These are phyloP conservation scores for bread wheat (Triticum aestivum) DNA, from an alignment of 176 grass and related monocot species.

Conservation along the genomic window IWGSC_CS_RefSeq_v2.1 NC_057808.1:529238153-529238652, in stretches of 20 bases:
- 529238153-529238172: conserved; percentile 74
- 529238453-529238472: conserved; percentile 43
- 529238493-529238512: not conserved
- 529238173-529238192: conserved; percentile 43
- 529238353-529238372: conserved; percentile 28
- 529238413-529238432: conserved; percentile 44
- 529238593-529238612: not conserved
- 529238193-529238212: conserved; percentile 21
- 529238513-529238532: not conserved
- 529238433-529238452: not conserved
- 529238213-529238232: conserved; percentile 15
- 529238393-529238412: conserved; percentile 12
- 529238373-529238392: conserved; percentile 52
- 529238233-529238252: not conserved
- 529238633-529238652: not conserved
- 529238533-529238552: conserved; percentile 24
- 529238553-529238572: not conserved
- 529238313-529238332: not conserved
- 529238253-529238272: not conserved
- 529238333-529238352: not conserved
- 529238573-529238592: conserved; percentile 3
- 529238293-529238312: not conserved
- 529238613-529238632: not conserved
- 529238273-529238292: not conserved
- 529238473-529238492: not conserved